These are phyloP conservation scores for Mallotus japonicus DNA, from an alignment of 441 rosid genomes.

Conservation along the genomic window DNA sequence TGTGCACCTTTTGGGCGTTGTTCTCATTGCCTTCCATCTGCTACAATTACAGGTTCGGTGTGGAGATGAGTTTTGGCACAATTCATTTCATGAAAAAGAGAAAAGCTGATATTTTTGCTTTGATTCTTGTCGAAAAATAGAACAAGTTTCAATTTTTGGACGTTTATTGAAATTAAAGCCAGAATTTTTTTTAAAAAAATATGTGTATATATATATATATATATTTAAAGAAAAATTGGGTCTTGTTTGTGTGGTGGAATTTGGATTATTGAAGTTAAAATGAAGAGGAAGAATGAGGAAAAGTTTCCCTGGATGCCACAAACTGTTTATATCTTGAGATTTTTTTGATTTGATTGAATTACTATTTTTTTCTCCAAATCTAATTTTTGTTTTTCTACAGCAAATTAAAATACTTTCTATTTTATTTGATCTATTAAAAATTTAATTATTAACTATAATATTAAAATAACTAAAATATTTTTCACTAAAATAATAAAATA, in stretches of 20 bases:
- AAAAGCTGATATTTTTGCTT: neutral
- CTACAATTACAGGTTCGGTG: conserved; percentile 16
- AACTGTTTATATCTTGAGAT: neutral
- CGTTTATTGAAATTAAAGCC: too few species aligned
- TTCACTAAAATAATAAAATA: too few species aligned
- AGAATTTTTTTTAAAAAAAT: neutral
- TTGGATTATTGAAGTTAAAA: neutral
- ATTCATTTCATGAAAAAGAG: conserved; percentile 30
- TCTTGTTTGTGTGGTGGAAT: conserved; percentile 20
- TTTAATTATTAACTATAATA: too few species aligned
- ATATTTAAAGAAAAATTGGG: neutral
- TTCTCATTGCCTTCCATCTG: conserved; percentile 53
- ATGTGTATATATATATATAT: neutral
- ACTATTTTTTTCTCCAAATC: too few species aligned
- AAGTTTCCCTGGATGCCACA: conserved; percentile 20
- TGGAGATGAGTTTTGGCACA: conserved; percentile 29
- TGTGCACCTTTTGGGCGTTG: conserved; percentile 38
- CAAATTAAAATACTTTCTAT: too few species aligned
- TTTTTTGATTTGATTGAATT: neutral
- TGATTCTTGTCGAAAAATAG: conserved; percentile 5
- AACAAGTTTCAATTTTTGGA: neutral
- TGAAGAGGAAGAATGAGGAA: neutral
- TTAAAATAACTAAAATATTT: too few species aligned
- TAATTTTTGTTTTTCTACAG: too few species aligned
- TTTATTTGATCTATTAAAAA: too few species aligned